Evolutionary conservation across 2,329 filamentous ascomycete species (phyloP).

Genomic region (Ophiocordyceps unilateralis): DNA sequence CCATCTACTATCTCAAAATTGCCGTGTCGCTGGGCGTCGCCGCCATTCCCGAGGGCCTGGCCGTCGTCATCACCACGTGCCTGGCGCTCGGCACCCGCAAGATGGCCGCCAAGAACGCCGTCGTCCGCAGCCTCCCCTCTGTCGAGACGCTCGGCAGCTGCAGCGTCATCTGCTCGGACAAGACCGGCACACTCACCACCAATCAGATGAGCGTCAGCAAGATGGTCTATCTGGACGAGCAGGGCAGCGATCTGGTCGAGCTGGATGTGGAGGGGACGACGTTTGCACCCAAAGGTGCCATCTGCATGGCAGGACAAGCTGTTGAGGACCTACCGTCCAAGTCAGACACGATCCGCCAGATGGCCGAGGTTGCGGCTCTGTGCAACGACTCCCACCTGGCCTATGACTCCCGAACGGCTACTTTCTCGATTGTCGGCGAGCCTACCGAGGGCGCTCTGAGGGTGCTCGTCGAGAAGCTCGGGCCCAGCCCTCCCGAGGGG

Average conservation of each 20-base stretch:
- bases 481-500: slow-evolving; percentile 49
- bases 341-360: slow-evolving; percentile 64
- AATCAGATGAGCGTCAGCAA: slow-evolving; percentile 99
- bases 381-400: slow-evolving; percentile 82
- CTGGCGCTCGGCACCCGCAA: slow-evolving; percentile 89
- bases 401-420: slow-evolving; percentile 58
- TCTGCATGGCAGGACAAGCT: slow-evolving; percentile 50
- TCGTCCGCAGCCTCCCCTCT: slow-evolving; percentile 87
- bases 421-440: slow-evolving; percentile 75
- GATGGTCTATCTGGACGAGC: slow-evolving; percentile 63
- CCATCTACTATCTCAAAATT: slow-evolving; percentile 99
- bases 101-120: slow-evolving; percentile 97
- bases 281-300: slow-evolving; percentile 65
- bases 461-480: slow-evolving; percentile 85
- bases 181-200: slow-evolving; percentile 93
- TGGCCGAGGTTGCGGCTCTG: slow-evolving; percentile 53
- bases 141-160: slow-evolving; percentile 97
- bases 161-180: slow-evolving; percentile 98
- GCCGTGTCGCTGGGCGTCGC: slow-evolving; percentile 95
- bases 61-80: slow-evolving; percentile 98
- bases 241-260: slow-evolving; percentile 62
- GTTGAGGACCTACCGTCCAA: slow-evolving; percentile 50
- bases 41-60: slow-evolving; percentile 48
- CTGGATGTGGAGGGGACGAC: slow-evolving; percentile 85
- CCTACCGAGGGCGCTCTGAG: slow-evolving; percentile 88